phyloP scores from a whole-genome alignment of 1,139 yeast species.

The Pneumocystis carinii region DNA sequence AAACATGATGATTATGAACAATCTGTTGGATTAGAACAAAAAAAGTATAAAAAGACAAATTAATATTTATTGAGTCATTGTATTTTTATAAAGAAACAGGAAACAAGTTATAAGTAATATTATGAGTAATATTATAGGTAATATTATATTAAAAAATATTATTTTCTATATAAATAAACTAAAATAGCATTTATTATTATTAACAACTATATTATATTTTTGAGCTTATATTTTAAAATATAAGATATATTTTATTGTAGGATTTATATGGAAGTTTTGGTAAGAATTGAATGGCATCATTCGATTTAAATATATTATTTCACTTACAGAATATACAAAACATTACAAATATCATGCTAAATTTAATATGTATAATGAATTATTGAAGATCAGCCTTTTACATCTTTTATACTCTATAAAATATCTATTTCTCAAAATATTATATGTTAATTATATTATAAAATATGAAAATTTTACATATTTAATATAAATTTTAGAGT shows the following conservation, averaged over 20 bases:
- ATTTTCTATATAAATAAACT: no score
- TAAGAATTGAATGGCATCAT: neutral
- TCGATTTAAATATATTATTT: neutral
- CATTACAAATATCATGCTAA: neutral
- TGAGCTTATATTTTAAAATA: no score
- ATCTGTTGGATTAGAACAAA: neutral
- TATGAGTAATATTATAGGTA: neutral
- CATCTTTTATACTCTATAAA: conserved; percentile 26
- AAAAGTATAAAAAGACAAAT: neutral
- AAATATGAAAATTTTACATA: neutral
- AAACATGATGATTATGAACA: neutral
- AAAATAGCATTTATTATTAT: no score
- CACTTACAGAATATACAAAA: neutral
- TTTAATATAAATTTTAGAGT: no score
- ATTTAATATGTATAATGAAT: neutral
- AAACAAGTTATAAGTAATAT: neutral
- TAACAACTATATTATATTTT: no score
- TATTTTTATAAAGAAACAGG: neutral
- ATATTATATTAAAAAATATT: neutral
- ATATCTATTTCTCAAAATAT: conserved; percentile 14
- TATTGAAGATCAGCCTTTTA: conserved; percentile 12
- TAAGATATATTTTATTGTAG: neutral
- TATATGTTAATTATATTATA: no score
- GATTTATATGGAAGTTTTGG: neutral
- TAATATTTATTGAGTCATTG: neutral